These are phyloP conservation scores for Fulvia fulva DNA, from an alignment of 2,329 filamentous ascomycete species.

Conservation along the genomic window DNA sequence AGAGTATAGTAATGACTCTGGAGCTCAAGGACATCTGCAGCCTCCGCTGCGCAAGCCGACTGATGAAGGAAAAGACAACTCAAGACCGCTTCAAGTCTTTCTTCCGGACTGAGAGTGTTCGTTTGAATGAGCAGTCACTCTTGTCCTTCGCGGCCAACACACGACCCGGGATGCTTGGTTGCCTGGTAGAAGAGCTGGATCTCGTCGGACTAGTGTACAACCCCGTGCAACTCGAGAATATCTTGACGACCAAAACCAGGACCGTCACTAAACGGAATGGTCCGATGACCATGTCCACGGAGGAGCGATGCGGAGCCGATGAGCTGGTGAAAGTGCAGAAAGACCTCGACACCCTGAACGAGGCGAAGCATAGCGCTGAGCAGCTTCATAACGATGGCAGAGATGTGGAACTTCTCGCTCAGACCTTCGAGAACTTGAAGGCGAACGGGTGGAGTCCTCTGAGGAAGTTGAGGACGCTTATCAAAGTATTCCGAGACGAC, in stretches of 20 bases:
- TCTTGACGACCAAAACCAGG: not conserved
- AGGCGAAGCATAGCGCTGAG: not conserved
- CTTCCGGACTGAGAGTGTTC: constrained; percentile 5
- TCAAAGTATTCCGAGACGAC: constrained; percentile 1
- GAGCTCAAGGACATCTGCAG: constrained; percentile 4
- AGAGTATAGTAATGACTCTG: constrained; percentile 5
- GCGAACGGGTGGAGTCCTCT: not conserved
- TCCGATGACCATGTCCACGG: not conserved
- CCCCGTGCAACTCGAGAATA: not conserved
- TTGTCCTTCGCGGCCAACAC: constrained; percentile 4
- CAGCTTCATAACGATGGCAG: not conserved
- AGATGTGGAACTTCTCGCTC: not conserved
- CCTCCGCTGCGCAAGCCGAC: constrained; percentile 9
- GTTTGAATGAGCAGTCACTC: not conserved
- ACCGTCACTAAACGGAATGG: constrained; percentile 1
- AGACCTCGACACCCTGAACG: not conserved
- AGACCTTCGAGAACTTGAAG: constrained; percentile 3
- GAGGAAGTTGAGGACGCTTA: not conserved
- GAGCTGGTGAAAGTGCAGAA: constrained; percentile 1
- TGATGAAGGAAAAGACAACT: constrained; percentile 5
- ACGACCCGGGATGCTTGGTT: constrained; percentile 1
- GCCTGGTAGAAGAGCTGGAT: constrained; percentile 6
- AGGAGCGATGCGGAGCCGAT: not conserved
- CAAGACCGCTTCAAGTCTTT: constrained; percentile 10
- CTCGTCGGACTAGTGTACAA: constrained; percentile 11